Evolutionary conservation across 768 basidiomycete species (phyloP), one percentile per base, ranked within the genome.

Genomic region (Naganishia antarctica): DNA sequence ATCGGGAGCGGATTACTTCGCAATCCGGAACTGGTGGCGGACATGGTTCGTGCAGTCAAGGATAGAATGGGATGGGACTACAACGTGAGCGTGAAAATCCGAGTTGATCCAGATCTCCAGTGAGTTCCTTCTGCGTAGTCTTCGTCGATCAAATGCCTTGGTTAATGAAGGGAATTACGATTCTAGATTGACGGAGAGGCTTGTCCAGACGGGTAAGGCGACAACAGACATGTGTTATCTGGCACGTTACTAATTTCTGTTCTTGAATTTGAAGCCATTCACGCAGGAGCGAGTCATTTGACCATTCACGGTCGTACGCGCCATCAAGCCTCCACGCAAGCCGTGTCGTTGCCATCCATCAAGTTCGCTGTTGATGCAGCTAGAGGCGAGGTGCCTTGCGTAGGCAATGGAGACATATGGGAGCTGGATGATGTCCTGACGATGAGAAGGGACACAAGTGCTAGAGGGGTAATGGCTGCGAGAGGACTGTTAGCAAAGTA

Each of bases 351-450:
- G 4, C 67, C 70, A 8, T 74, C 71, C 2, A 80, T 82, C 65
- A 69, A 71, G 9, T 81, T 81, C 63, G 81, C 81, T 3, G 77
- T 77, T 8, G 74, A 77, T n/a, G 74, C 70, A 46, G 80, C 78
- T 0, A 74, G 75, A 32, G 80, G 79, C 0, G 68, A 74, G 51
- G 76, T 82, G 0, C 81, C 81, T 0, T 70, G 78, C 25, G 78
- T 80, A 1, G 81, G 78, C 3, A 82, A 82, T 60, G 81, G 81
- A 0, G 81, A 82, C 69, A 71, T 79, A 4, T 82, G 80, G 77
- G 73, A 72, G 12, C 65, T 72, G 37, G 65, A 71, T 28, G 81
- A 81, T 50, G 79, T 73, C 9, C 63, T 65, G 15, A 68, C 60
- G 45, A 80, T 80, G 68, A 66, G 81, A 25, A 62, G 68, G 18